Evolutionary conservation across 1,139 yeast species (phyloP).

Genomic region (Yamadazyma triangularis): DNA sequence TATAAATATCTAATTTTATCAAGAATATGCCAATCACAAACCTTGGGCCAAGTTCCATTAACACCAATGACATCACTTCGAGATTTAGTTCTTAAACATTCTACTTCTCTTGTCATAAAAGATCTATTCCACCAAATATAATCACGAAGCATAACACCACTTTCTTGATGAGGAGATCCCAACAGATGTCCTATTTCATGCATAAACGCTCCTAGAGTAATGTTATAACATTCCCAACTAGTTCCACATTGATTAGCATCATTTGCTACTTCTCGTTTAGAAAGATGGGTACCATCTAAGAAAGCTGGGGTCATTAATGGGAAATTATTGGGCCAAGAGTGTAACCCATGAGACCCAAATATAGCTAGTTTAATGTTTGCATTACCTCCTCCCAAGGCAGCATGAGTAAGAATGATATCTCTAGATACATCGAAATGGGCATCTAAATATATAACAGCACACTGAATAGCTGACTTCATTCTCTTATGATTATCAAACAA

Average conservation of each 20-base stretch:
- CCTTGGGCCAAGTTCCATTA: constrained; percentile 49
- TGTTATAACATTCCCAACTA: constrained; percentile 83
- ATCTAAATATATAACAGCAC: constrained; percentile 82
- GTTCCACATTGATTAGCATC: constrained; percentile 83
- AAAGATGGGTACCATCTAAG: constrained; percentile 63
- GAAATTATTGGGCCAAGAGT: constrained; percentile 80
- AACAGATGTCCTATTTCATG: constrained; percentile 91
- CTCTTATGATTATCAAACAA: constrained; percentile 15
- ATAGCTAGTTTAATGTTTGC: constrained; percentile 72
- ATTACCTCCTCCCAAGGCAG: constrained; percentile 90
- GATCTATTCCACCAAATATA: constrained; percentile 78
- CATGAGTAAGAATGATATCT: constrained; percentile 75
- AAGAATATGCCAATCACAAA: constrained; percentile 80
- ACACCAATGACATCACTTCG: constrained; percentile 39
- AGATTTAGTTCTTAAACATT: constrained; percentile 48
- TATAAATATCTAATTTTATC: constrained; percentile 73
- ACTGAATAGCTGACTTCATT: constrained; percentile 52
- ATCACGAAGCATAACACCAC: constrained; percentile 88
- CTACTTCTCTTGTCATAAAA: constrained; percentile 68
- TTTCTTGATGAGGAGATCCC: constrained; percentile 89
- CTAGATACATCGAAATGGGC: constrained; percentile 69
- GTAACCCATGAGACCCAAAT: constrained; percentile 90
- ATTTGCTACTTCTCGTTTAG: constrained; percentile 74
- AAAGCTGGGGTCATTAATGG: constrained; percentile 68
- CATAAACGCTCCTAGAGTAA: constrained; percentile 90